These are phyloP conservation scores for Xylaria curta DNA, from an alignment of 495 filamentous ascomycete species.

Conservation along the genomic window DNA sequence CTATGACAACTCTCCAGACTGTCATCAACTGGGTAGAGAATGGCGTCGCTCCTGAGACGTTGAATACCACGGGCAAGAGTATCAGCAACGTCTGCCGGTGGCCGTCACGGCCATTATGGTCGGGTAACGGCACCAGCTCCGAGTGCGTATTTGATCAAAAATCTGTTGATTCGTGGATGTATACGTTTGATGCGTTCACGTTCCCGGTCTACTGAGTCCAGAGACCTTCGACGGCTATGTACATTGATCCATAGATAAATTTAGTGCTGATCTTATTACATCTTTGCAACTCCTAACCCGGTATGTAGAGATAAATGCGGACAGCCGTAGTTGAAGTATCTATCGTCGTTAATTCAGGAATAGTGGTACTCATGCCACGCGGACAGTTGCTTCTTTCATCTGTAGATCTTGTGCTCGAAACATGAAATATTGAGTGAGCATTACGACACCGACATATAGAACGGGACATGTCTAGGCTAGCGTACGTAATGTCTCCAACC, in stretches of 20 bases:
- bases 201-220: conserved; percentile 29
- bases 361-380: neutral
- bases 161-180: conserved; percentile 49
- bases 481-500: neutral
- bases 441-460: neutral
- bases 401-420: neutral
- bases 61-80: conserved; percentile 49
- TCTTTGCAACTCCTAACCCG: neutral
- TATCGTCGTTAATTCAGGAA: neutral
- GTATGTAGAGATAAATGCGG: neutral
- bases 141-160: conserved; percentile 54
- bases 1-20: conserved; percentile 49
- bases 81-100: conserved; percentile 54
- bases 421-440: neutral
- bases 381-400: neutral
- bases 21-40: conserved; percentile 62
- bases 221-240: neutral
- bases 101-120: conserved; percentile 55
- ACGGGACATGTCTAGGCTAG: neutral
- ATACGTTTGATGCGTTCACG: conserved; percentile 34
- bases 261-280: neutral
- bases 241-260: neutral
- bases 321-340: neutral
- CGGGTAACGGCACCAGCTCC: conserved; percentile 38
- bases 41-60: conserved; percentile 45